These are phyloP conservation scores for Thielaviopsis punctulata DNA, from an alignment of 2,329 filamentous ascomycete species.

Conservation along the genomic window DNA sequence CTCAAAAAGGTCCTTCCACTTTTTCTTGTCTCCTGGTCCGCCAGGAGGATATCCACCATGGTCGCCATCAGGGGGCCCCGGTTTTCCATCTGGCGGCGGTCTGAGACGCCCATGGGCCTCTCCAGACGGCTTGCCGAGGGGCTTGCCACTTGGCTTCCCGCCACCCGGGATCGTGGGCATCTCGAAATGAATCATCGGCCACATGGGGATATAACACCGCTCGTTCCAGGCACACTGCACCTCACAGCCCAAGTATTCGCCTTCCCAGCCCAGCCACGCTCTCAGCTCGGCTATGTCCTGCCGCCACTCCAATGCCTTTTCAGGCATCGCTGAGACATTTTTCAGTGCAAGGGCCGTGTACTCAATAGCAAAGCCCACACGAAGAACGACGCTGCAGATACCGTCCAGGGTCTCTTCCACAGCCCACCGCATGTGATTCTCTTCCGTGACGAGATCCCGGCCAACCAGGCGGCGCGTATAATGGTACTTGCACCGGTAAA, in stretches of 20 bases:
- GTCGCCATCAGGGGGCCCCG: conserved; percentile 6
- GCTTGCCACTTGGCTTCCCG: conserved; percentile 8
- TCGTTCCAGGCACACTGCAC: conserved; percentile 26
- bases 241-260: conserved; percentile 26
- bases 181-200: conserved; percentile 22
- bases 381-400: conserved; percentile 25
- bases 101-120: neutral
- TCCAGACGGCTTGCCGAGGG: neutral
- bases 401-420: conserved; percentile 24
- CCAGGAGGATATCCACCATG: neutral
- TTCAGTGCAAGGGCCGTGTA: conserved; percentile 20
- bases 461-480: conserved; percentile 22
- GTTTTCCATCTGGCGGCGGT: neutral
- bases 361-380: conserved; percentile 27
- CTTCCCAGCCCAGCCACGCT: conserved; percentile 34
- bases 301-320: conserved; percentile 16
- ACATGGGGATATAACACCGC: conserved; percentile 33
- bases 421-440: conserved; percentile 22
- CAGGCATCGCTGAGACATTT: neutral
- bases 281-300: conserved; percentile 24
- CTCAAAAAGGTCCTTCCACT: conserved; percentile 6
- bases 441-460: conserved; percentile 19
- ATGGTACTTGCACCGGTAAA: conserved; percentile 25
- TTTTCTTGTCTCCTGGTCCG: neutral
- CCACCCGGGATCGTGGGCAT: conserved; percentile 11